Evolutionary conservation across 2,329 filamentous ascomycete species (phyloP), one percentile per base, ranked within the genome.

Genomic region (Exserohilum turcica): DNA sequence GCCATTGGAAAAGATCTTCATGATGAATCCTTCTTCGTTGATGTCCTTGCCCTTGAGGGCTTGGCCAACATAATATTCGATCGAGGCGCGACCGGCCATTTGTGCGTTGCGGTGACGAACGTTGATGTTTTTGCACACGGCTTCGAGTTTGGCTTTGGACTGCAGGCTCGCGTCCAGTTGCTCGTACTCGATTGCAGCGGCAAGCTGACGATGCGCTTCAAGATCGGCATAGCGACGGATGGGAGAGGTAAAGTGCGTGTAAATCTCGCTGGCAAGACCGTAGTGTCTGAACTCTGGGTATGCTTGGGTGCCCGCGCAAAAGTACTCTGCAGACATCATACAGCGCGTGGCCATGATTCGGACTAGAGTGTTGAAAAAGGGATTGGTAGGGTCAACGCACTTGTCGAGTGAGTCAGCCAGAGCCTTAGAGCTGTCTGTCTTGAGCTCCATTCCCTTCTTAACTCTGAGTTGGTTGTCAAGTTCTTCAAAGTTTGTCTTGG

Each of bases 321-420:
- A 99, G 78, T 99, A 99, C 77, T 99, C 94, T 57, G 94, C 94
- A 48, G 91, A 94, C 82, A 96, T 96, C 94, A 99, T 99, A 83
- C 94, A 99, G 18, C 94, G 88, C 7, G 94, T 99, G 8, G 94
- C 94, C 80, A 99, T 90, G 77, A 99, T 96, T 72, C 94, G 91
- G 64, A 99, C 88, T 19, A 99, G 86, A 2, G 93, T 99, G 82
- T 99, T 99, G 84, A 99, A 97, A 80, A 97, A 99, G 24, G 93
- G 91, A 66, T 97, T 90, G 8, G 80, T 73, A 0, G 86, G 77
- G 69, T 97, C 92, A 42, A 88, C 82, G 73, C 94, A 99, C 29
- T 77, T 79, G 75, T 99, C 94, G 1, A 99, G 84, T 15, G 91
- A 96, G 74, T 95, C 91, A 45, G 95, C 94, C 12, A 99, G 84